phyloP scores from a whole-genome alignment of 164 flowering plant species.

The Dillenia turbinata region DNA sequence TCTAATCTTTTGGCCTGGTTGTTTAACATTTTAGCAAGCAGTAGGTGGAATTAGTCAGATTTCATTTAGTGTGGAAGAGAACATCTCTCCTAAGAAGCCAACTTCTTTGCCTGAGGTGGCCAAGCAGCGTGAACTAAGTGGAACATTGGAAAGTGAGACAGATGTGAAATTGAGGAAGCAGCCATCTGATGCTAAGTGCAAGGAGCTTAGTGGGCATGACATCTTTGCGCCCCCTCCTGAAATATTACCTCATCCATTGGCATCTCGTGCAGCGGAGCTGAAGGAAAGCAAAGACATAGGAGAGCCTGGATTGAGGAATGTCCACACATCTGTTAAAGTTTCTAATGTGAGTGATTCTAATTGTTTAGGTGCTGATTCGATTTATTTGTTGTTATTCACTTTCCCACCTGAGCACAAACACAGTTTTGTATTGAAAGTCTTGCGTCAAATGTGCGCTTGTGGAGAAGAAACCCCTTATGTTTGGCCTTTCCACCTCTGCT shows the following conservation, averaged over 20 bases:
- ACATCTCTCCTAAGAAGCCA: constrained; percentile 78
- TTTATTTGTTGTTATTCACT: background rate
- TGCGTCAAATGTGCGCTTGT: no score
- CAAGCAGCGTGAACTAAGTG: constrained; percentile 93
- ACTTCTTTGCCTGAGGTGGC: constrained; percentile 74
- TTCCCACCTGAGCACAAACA: no score
- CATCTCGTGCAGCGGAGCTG: constrained; percentile 45
- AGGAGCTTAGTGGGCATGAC: constrained; percentile 92
- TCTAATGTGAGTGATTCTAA: constrained; percentile 38
- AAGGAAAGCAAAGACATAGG: constrained; percentile 56
- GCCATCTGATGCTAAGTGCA: constrained; percentile 72
- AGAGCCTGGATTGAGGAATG: constrained; percentile 50
- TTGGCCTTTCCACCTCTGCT: no score
- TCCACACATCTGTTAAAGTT: constrained; percentile 55
- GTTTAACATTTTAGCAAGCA: constrained; percentile 52
- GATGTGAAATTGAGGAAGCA: constrained; percentile 69
- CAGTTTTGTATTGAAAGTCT: no score
- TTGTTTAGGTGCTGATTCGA: background rate
- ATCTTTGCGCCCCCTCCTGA: constrained; percentile 93
- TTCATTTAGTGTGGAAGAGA: constrained; percentile 76
- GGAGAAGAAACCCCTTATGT: no score
- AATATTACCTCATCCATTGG: constrained; percentile 47
- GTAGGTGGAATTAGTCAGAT: constrained; percentile 84
- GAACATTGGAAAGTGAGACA: constrained; percentile 64
- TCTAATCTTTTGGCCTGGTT: background rate